Evolutionary conservation across 176 grass and related monocot genomes (phyloP), one percentile per base, ranked within the genome.

Genomic region (Luzula sylvatica): DNA sequence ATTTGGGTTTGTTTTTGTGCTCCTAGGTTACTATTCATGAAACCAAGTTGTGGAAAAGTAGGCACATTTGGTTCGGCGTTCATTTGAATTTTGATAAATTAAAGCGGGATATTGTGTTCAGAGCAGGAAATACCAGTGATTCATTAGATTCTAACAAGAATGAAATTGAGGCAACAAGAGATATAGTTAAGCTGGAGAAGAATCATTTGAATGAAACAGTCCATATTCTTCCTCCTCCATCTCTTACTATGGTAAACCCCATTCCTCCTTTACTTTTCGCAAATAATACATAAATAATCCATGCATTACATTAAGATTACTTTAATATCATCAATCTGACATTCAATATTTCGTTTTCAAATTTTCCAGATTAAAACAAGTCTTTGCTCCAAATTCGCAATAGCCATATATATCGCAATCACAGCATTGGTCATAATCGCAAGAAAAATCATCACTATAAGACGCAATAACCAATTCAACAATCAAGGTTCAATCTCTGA

Each of bases 401-500:
- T 69, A 0, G 72, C 65, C 50, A 65, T 98, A 62, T 82, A 48
- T 53, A 59, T 89, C 13, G 47, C 74, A 32, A 22, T 77, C 76
- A 75, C 78, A 68, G 15, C 85, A 54, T 79, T 82, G 65, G 65
- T 59, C 30, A 61, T 72, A 69, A 48, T 54, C 57, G 70, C 73
- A 56, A 95, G 80, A 22, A 49, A 78, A 49, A 54, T 85, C 52
- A 67, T 73, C 42, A 13, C 43, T 54, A 95, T 65, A 71, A 81
- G 19, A 13, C 30, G 30, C 30, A 35, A 35, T 2, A 56, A 65
- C 15, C 55, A 58, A 54, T 62, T 45, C 70, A 67, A 35, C 1
- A 35, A 56, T 57, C 83, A 54, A 77, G 92, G 92, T 50, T 96
- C 92, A 60, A 82, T 96, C 38, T 62, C 92, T 77, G 85, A 86